Base-by-base conservation (phyloP, 345 rosid species). In the Geranium rotundifolium region DNA sequence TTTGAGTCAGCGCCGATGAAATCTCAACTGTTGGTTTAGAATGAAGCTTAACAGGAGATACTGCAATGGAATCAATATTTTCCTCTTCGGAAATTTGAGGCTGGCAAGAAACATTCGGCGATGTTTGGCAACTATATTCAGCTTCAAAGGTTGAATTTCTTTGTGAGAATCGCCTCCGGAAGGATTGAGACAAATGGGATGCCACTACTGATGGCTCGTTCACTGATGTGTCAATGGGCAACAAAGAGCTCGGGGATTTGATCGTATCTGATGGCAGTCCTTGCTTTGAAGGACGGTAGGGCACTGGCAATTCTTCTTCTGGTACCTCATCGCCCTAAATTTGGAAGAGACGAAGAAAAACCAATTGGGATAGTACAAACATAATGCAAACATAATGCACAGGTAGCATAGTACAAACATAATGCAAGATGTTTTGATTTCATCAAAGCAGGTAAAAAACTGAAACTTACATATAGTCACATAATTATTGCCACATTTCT, bases 291-390 rank as follows among this genome's bases (percentile, higher is more conserved):
- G 54, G 65, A 68, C 76, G 80, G 74, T 79, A 95, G 1, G 89
- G 84, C 71, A 84, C 93, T 1, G 96, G 97, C 57, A 95, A 82
- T 14, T 71, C 66, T 29, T 75, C 93, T 66, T 81, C 85, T 1
- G 96, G 99, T 73, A 95, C 70, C 57, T 85, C 91, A 66, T 77
- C 95, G 62, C 78, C 88, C 97, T 90, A 77, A 60, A 82, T 65
- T 7, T 29, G 54, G n/a, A 50, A 54, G 55, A 69, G 64, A 54
- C 9, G 14, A 7, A 23, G 27, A 23, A 23, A 23, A 23, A 23
- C 27, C 27, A 23, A 23, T 23, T 23, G 1, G 27, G 27, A 17
- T 61, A n/a, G 34, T 6, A 65, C 17, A 72, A 54, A 57, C 17
- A 30, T 31, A 31, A 2, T n/a, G n/a, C n/a, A n/a, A 31, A 3